Percentiles rank a stretch among this genome's conserved stretches.
Evolutionary conservation across 257 asterid species (phyloP).

Genomic region (Ligustrum vulgare): DNA sequence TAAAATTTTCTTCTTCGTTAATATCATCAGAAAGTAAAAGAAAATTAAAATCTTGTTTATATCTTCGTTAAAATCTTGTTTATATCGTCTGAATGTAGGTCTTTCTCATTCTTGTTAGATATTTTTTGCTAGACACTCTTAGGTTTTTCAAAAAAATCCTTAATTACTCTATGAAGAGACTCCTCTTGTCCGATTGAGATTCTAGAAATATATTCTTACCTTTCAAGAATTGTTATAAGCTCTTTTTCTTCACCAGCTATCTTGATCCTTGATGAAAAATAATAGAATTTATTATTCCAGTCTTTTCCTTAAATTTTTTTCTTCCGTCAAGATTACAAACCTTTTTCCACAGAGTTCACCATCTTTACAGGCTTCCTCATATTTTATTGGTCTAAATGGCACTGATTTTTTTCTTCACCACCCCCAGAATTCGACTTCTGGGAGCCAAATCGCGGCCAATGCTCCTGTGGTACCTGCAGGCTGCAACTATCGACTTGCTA

Average conservation of each 20-base stretch:
- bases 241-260: neutral
- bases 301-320: constrained; percentile 34
- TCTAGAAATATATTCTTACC: neutral
- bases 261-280: neutral
- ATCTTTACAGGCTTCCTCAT: constrained; percentile 24
- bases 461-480: constrained; percentile 17
- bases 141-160: neutral
- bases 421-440: constrained; percentile 30
- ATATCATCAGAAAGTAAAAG: too few relatives aligned
- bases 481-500: constrained; percentile 5
- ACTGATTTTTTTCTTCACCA: constrained; percentile 39
- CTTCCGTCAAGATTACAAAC: constrained; percentile 38
- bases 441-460: constrained; percentile 24
- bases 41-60: too few relatives aligned
- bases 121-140: neutral
- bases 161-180: neutral
- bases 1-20: too few relatives aligned
- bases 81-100: too few relatives aligned
- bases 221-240: neutral
- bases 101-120: neutral
- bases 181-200: neutral
- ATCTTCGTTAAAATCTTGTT: too few relatives aligned
- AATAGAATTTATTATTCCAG: neutral
- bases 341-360: constrained; percentile 38
- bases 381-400: constrained; percentile 33